Conservation (phyloP, 106 monocot species). For the Phalaenopsis aphrodite region DNA sequence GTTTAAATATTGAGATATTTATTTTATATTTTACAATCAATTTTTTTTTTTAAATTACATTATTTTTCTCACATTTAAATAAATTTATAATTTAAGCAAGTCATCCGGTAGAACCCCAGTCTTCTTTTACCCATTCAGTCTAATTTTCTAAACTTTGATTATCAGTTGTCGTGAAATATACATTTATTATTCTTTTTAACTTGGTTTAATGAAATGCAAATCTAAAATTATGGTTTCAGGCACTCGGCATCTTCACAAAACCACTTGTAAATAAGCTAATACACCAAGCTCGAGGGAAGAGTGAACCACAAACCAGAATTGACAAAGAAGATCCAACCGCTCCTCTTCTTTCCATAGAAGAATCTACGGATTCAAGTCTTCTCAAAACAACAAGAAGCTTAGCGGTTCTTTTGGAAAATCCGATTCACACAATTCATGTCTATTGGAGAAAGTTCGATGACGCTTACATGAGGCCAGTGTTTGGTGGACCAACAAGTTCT, state of each 20-base stretch:
- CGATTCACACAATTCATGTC: constrained; percentile 56
- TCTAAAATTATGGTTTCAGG: constrained; percentile 17
- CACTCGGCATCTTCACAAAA: constrained; percentile 61
- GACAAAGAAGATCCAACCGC: constrained; percentile 32
- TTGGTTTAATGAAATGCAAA: no score
- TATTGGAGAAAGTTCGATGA: constrained; percentile 85
- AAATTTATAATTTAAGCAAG: no score
- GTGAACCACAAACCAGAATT: background rate
- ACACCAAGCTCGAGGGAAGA: constrained; percentile 12
- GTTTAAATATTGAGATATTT: no score
- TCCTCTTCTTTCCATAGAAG: constrained; percentile 24
- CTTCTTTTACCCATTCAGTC: no score
- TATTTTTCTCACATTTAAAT: no score
- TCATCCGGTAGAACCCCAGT: no score
- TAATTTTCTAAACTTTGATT: no score
- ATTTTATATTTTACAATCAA: no score
- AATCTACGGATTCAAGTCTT: constrained; percentile 11
- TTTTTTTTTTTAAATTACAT: no score
- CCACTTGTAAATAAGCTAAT: constrained; percentile 46
- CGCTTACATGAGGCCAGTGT: constrained; percentile 66
- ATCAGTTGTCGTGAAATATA: no score
- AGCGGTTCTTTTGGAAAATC: constrained; percentile 48
- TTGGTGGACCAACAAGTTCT: constrained; percentile 38
- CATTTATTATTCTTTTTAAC: no score
- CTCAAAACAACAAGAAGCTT: constrained; percentile 37